Evolutionary conservation across 2,329 filamentous ascomycete species (phyloP), one percentile per base, ranked within the genome.

Genomic region (Alternaria sp.): DNA sequence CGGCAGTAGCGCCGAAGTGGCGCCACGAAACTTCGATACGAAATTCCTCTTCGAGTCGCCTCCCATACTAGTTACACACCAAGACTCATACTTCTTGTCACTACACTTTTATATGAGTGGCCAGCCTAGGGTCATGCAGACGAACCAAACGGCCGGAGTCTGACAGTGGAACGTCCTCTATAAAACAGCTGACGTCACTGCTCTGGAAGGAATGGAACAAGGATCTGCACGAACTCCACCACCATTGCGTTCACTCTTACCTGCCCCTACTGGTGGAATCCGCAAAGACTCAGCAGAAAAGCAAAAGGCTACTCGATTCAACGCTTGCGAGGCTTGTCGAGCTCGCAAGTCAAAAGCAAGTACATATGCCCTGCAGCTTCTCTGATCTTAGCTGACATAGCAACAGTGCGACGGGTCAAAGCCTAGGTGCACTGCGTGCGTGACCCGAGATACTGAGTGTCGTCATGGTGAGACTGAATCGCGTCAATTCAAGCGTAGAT

Each of bases 271-370:
- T 25, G 57, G 57, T 16, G 28, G 45, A 5, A 20, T 43, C 12
- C 57, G 53, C 28, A 55, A 20, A 27, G 57, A 56, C 38, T 25
- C 36, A 10, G 36, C 16, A 9, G 51, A 56, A 30, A 46, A n/a
- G 11, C 54, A 45, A 4, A 60, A 38, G 28, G 16, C 44, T 22
- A 38, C 36, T 16, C 54, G 54, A 11, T 20, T 34, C 54, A 60
- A 56, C 41, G 57, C 57, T 27, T 63, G 60, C 27, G 60, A 60
- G 27, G 60, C 55, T 38, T 65, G 62, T 41, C 62, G 62, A 46
- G 40, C 22, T 34, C 59, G 56, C 20, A 65, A 65, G 52, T 59
- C 59, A 44, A 65, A 59, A 48, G 62, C 44, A 53, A 59, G 45
- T 59, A 34, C 36, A 22, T 54, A 25, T 18, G 16, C 25, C 12